These are phyloP conservation scores for Eucalyptus curtisii DNA, from an alignment of 345 rosid species.

Conservation along the genomic window DNA sequence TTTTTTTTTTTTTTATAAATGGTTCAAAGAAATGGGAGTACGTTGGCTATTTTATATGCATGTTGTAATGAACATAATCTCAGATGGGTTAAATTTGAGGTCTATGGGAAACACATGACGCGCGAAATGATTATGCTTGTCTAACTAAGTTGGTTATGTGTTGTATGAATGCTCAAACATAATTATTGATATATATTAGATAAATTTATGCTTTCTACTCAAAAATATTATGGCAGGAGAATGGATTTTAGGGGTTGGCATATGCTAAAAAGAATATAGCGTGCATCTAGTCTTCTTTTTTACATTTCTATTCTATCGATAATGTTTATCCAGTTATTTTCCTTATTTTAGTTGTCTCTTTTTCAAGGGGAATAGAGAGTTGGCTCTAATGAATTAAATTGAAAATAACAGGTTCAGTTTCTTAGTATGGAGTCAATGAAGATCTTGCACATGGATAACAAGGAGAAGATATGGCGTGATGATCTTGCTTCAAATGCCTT, in stretches of 20 bases:
- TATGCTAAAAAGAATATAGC: background rate
- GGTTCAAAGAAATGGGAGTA: background rate
- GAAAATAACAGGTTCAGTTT: background rate
- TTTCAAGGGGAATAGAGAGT: background rate
- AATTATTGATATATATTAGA: no score
- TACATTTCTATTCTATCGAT: accelerated
- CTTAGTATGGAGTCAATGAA: background rate
- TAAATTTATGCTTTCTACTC: background rate
- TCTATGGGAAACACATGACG: background rate
- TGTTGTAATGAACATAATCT: background rate
- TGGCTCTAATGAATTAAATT: background rate
- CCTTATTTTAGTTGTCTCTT: background rate
- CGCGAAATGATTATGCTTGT: no score
- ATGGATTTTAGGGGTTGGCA: background rate
- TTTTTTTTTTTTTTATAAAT: no score
- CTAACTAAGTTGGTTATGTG: background rate
- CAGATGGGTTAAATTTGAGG: background rate
- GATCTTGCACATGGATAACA: background rate
- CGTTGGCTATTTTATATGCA: background rate
- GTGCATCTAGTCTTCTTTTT: background rate
- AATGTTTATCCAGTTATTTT: background rate
- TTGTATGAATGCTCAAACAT: background rate
- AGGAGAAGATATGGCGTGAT: background rate
- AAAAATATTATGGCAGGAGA: background rate
- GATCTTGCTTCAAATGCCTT: background rate